A percentile compares a stretch with the other conserved stretches of the same genome.
Conservation (phyloP, 306 rosid species). For the Sesbania bispinosa region DNA sequence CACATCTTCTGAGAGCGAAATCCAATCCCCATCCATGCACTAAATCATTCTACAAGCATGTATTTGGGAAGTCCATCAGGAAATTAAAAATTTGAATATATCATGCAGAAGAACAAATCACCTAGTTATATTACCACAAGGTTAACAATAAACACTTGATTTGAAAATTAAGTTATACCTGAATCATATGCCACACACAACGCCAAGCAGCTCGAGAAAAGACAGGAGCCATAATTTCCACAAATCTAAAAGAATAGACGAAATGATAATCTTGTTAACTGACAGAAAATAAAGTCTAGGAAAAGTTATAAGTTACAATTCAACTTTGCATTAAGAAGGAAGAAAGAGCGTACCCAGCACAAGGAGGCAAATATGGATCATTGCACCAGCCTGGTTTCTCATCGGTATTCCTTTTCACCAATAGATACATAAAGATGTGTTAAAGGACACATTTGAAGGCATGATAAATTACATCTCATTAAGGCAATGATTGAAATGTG, state of each 20-base stretch:
- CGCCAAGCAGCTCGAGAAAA: slow-evolving; percentile 97
- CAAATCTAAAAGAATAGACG: slow-evolving; percentile 60
- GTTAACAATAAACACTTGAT: slow-evolving; percentile 19
- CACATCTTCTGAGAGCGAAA: slow-evolving; percentile 97
- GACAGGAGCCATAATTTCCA: slow-evolving; percentile 99
- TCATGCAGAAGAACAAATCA: slow-evolving; percentile 7
- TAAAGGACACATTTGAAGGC: slow-evolving; percentile 18
- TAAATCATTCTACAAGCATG: slow-evolving; percentile 78
- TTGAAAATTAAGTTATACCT: slow-evolving; percentile 53
- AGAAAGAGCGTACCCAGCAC: slow-evolving; percentile 82
- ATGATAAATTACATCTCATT: slow-evolving; percentile 11
- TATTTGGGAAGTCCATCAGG: slow-evolving; percentile 13
- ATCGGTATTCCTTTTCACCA: slow-evolving; percentile 59
- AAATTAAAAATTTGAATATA: neutral
- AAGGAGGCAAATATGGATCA: slow-evolving; percentile 94
- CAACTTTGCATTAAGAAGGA: slow-evolving; percentile 27
- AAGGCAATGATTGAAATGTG: slow-evolving; percentile 10
- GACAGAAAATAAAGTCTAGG: neutral
- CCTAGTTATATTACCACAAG: neutral
- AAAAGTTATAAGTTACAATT: slow-evolving; percentile 3
- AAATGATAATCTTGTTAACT: slow-evolving; percentile 4
- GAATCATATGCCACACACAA: slow-evolving; percentile 97
- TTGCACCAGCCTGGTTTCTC: slow-evolving; percentile 99
- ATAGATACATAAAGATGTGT: slow-evolving; percentile 27
- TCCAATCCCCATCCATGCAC: slow-evolving; percentile 99